A percentile compares a stretch with the other conserved stretches of the same genome.
These are phyloP conservation scores for Pelargonium citronellum DNA, from an alignment of 441 rosid genomes.

Conservation along the genomic window DNA sequence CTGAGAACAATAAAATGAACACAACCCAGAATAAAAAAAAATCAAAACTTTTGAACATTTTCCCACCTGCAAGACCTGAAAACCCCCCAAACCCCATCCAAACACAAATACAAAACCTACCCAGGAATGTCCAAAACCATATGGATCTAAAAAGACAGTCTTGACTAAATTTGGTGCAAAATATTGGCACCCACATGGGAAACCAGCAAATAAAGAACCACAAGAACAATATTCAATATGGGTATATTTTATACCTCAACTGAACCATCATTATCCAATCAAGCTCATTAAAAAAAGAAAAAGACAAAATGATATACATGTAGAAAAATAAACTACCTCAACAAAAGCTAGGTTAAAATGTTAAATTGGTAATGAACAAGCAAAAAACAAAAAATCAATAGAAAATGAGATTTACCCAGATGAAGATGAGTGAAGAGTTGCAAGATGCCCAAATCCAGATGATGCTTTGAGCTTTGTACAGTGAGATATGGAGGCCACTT, in stretches of 20 bases:
- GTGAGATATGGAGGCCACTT: not conserved
- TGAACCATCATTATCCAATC: not conserved
- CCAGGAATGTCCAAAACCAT: not conserved
- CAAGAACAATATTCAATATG: not conserved
- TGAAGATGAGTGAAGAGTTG: not conserved
- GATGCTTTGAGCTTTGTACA: not conserved
- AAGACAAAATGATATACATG: not conserved
- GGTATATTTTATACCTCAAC: not conserved
- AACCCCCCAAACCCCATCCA: not conserved
- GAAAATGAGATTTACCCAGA: not conserved
- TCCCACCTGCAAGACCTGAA: not conserved
- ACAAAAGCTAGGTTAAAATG: not conserved
- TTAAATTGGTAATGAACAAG: not conserved
- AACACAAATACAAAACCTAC: not conserved
- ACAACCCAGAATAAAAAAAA: not conserved
- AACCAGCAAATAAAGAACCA: not conserved
- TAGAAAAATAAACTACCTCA: not conserved
- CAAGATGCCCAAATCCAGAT: not conserved
- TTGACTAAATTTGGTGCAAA: slow-evolving; percentile 2
- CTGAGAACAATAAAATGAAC: slow-evolving; percentile 17
- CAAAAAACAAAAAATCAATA: not conserved
- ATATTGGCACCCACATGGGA: slow-evolving; percentile 1
- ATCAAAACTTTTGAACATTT: slow-evolving; percentile 1
- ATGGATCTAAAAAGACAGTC: not conserved
- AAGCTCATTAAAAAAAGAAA: not conserved